phyloP scores from a whole-genome alignment of 2,329 filamentous ascomycete species.

The Neonectria hederae region DNA sequence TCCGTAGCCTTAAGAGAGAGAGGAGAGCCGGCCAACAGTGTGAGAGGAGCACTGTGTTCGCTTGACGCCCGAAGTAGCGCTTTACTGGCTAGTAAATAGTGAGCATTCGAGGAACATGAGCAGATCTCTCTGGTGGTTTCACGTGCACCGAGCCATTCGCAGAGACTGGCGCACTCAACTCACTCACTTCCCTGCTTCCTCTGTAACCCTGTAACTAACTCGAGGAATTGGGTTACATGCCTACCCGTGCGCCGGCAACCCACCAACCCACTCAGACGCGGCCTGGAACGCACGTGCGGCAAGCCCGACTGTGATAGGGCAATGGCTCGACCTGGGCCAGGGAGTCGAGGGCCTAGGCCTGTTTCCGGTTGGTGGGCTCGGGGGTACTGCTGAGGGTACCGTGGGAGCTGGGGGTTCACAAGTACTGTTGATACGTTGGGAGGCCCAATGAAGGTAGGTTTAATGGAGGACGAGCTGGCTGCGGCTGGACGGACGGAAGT shows the following conservation, averaged over 20 bases:
- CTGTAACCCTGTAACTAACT: too few species aligned
- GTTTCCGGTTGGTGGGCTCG: not conserved
- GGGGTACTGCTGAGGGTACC: not conserved
- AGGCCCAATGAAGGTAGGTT: too few species aligned
- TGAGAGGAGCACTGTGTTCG: constrained; percentile 2
- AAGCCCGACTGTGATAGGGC: constrained; percentile 15
- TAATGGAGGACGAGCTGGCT: not conserved
- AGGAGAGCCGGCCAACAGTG: not conserved
- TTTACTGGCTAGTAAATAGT: not conserved
- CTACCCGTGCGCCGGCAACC: constrained; percentile 24
- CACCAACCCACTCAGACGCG: constrained; percentile 15
- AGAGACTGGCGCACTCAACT: constrained; percentile 4
- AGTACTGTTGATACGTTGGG: not conserved
- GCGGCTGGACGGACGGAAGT: too few species aligned
- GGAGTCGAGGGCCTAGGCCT: not conserved
- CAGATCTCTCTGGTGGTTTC: not conserved
- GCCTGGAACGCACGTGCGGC: constrained; percentile 20
- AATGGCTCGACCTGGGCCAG: constrained; percentile 2
- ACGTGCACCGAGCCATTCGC: constrained; percentile 15
- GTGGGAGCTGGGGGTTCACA: too few species aligned
- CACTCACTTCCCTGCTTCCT: too few species aligned
- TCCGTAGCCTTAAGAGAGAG: not conserved
- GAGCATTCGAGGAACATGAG: not conserved
- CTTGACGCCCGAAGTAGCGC: not conserved
- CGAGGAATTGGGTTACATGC: constrained; percentile 28